These are phyloP conservation scores for Aspergillus incahuasiensis DNA, from an alignment of 495 filamentous ascomycete species.

Conservation along the genomic window DNA sequence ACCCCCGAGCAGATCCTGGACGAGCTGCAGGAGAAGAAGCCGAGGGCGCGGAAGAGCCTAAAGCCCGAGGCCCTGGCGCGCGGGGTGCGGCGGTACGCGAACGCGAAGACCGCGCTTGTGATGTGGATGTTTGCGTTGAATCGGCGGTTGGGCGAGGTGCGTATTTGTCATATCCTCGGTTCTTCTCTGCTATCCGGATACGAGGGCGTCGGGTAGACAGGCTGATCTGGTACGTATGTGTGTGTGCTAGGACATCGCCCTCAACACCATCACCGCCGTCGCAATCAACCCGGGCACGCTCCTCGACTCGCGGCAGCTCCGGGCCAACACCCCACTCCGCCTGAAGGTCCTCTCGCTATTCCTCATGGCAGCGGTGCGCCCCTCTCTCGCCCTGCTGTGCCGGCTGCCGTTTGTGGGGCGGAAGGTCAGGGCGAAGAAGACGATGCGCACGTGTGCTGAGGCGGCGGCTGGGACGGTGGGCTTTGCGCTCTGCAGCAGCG, in stretches of 20 bases:
- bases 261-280: conserved; percentile 40
- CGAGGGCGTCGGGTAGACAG: too few relatives aligned
- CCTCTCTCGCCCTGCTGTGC: conserved; percentile 26
- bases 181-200: too few relatives aligned
- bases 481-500: conserved; percentile 21
- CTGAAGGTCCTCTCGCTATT: conserved; percentile 3
- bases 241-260: conserved; percentile 20
- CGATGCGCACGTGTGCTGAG: conserved; percentile 24
- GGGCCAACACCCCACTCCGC: conserved; percentile 31
- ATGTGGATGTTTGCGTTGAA: conserved; percentile 46
- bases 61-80: conserved; percentile 13
- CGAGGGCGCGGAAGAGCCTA: not conserved
- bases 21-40: conserved; percentile 18
- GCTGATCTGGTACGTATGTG: not conserved
- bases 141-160: conserved; percentile 28
- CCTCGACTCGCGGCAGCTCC: conserved; percentile 41
- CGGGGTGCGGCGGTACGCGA: conserved; percentile 30
- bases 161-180: not conserved
- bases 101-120: conserved; percentile 37
- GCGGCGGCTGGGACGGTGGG: conserved; percentile 37
- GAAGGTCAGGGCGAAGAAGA: conserved; percentile 16
- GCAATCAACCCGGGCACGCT: conserved; percentile 45
- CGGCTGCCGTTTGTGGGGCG: conserved; percentile 10
- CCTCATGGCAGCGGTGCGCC: conserved; percentile 16
- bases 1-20: conserved; percentile 7